Conservation (phyloP, 2,329 filamentous ascomycete species). For the Aspergillus sp. region DNA sequence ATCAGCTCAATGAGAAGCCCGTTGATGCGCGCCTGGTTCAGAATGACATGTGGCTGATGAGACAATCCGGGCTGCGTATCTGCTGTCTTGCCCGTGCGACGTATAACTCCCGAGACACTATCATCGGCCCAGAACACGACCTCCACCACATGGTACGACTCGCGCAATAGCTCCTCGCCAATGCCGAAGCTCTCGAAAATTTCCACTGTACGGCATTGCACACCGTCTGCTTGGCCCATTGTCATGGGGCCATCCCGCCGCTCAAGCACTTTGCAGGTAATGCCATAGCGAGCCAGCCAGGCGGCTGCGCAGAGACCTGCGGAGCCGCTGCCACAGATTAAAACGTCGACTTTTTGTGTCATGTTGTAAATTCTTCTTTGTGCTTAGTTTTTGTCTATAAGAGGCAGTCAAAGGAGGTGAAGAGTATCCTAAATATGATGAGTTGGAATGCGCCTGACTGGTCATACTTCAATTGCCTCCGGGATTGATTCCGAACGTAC, state of each 20-base stretch:
- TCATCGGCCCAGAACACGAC: conserved; percentile 58
- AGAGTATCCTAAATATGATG: neutral
- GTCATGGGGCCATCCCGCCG: conserved; percentile 56
- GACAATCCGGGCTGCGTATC: conserved; percentile 58
- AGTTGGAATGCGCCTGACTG: neutral
- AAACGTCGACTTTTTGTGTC: conserved; percentile 49
- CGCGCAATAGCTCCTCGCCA: conserved; percentile 56
- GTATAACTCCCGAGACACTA: conserved; percentile 40
- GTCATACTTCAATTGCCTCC: conserved; percentile 1
- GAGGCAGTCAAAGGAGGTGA: neutral
- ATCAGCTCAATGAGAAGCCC: conserved; percentile 57
- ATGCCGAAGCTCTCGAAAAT: conserved; percentile 63
- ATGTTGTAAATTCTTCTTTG: conserved; percentile 1
- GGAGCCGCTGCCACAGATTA: conserved; percentile 64
- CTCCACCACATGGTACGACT: conserved; percentile 61
- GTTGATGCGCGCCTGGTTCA: conserved; percentile 60
- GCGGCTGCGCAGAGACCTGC: conserved; percentile 63
- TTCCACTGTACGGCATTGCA: conserved; percentile 63
- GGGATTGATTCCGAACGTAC: conserved; percentile 20
- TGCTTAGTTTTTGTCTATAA: no score
- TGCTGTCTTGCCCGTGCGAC: conserved; percentile 51
- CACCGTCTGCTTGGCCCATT: conserved; percentile 65
- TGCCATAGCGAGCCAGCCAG: conserved; percentile 62
- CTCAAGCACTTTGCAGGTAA: conserved; percentile 61
- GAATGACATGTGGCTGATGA: conserved; percentile 58